Conservation (phyloP, 257 asterid genomes). For the Eustoma russellianum region DNA sequence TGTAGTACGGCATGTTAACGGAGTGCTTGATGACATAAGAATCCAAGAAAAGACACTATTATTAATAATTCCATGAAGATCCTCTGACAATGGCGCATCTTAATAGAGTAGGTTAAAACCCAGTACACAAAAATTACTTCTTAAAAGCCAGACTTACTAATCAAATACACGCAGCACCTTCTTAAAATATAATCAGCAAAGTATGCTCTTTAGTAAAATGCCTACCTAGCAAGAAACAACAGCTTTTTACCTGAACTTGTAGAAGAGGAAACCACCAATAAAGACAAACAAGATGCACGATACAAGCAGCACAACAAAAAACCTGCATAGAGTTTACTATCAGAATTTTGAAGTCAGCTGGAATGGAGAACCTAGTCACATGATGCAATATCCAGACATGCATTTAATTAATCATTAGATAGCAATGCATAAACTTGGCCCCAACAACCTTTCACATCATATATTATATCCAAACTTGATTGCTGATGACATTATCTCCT, state of each 20-base stretch:
- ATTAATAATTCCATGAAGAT: too few relatives aligned
- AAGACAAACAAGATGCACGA: constrained; percentile 77
- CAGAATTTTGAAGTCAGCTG: background rate
- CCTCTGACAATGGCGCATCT: too few relatives aligned
- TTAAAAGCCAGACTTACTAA: too few relatives aligned
- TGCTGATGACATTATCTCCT: constrained; percentile 1
- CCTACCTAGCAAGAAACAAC: background rate
- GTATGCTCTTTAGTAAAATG: background rate
- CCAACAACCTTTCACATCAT: too few relatives aligned
- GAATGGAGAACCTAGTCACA: background rate
- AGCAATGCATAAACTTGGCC: background rate
- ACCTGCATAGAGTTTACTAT: constrained; percentile 40
- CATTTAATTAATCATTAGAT: background rate
- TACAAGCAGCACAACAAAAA: constrained; percentile 67
- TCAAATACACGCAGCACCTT: too few relatives aligned
- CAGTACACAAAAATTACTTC: too few relatives aligned
- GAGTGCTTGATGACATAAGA: too few relatives aligned
- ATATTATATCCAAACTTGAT: too few relatives aligned
- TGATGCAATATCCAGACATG: constrained; percentile 1
- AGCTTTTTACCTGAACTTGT: constrained; percentile 59
- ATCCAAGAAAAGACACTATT: too few relatives aligned
- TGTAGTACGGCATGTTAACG: too few relatives aligned
- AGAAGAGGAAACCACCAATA: constrained; percentile 92
- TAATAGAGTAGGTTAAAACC: too few relatives aligned
- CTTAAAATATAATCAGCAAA: background rate